Base-by-base conservation (phyloP, 768 basidiomycete species). In the Boletales sp. region DNA sequence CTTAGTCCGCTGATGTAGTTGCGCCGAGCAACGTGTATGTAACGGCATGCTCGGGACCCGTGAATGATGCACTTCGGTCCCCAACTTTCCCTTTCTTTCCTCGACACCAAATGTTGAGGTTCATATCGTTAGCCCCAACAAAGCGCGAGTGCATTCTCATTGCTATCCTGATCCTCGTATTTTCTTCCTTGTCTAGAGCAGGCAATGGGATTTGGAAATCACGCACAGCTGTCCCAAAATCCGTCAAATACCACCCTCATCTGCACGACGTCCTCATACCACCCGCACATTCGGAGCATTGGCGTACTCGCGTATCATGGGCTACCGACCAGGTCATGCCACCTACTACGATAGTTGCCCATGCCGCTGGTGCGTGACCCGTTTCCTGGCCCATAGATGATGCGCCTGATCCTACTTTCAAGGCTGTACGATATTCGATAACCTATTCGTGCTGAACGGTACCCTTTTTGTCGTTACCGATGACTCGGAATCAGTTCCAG, bases 361-460 rank as follows among this genome's bases (percentile, higher is more conserved):
- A 94, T 69, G 84, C 77, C 6, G 85, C 87, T 64, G 90, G 90
- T 86, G 51, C 65, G 40, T 35, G 32, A 11, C 32, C 10, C 13
- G 31, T 34, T 34, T 34, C 32, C 32, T 34, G 6, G 11, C 14
- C 32, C 32, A 11, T 34, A 34, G 11, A 34, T 8, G 40, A 12
- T 21, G 4, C n/a, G n/a, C 19, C 41, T 13, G 7, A 51, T 38
- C 5, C 7, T 37, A 3, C 15, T 30, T 43, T 5, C 32, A 61
- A 93, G 92, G 93, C 31, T 97, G 91, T 93, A 90, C 92, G 2
- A 83, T 94, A 45, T 84, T 93, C 52, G 90, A 94, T 69, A 81
- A 78, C 48, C 75, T 95, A 10, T 95, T 90, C 63, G 68, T 91
- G 48, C 72, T 83, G 58, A 90, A 92, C 56, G 90, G 90, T 39